Base-by-base conservation (phyloP, 2,329 filamentous ascomycete species). In the Clonostachys rosea region DNA sequence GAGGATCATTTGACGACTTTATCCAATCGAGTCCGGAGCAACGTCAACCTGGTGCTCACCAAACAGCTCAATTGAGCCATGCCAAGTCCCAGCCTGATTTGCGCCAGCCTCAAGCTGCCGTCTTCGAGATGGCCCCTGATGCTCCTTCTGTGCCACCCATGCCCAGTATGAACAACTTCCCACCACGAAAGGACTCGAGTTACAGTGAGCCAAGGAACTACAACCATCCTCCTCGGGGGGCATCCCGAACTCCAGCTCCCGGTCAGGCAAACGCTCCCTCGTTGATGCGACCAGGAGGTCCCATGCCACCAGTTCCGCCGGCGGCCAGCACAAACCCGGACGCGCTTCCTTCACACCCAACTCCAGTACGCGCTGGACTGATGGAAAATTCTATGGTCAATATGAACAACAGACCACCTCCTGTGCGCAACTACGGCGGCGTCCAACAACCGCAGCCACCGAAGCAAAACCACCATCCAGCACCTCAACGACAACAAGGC, bases 81-180 rank as follows among this genome's bases (percentile, higher is more conserved):
- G 80, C 82, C 14, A 83, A 83, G 53, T 88, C 84, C 11, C 84
- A 88, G 58, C 83, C 84, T 33, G 79, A 87, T 58, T 66, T 87
- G 49, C 74, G 79, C 35, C 75, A 82, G 53, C 75, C 78, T 5
- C 81, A 87, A 55, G 74, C 81, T 3, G 87, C 86, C 9, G 76
- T 87, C 2, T 90, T 90, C 54, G 88, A 90, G 57, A 86, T 91
- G 76, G 83, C 80, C 3, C 76, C 70, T 24, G 83, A 88, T 54
- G 71, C 74, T 17, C 81, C 80, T 18, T 69, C 73, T 4, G 65
- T 84, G 33, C 82, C 83, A 11, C 71, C 67, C 39, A 67, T 74
- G 58, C 75, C 66, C 47, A 50, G 55, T 14, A 52, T 60, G 45
- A 40, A n/a, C 8, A n/a, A 18, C n/a, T 20, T 33, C 16, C 20